phyloP scores from a whole-genome alignment of 2,329 filamentous ascomycete genomes.

The Penicillium hesseltinei region DNA sequence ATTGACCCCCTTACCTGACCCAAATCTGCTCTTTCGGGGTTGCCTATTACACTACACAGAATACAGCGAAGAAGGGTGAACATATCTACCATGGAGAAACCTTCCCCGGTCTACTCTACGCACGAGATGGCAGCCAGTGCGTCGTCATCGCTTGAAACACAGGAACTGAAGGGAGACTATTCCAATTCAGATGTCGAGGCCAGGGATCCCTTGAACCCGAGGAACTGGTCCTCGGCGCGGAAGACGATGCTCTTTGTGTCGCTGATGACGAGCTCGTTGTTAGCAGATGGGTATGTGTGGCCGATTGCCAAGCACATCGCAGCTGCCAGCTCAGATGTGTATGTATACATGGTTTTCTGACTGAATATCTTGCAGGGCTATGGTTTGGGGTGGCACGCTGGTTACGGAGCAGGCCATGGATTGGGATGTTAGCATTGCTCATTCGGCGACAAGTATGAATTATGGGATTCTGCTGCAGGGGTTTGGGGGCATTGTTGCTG shows the following conservation, averaged over 20 bases:
- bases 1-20: background rate
- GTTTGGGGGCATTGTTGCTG: conserved; percentile 39
- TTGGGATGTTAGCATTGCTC: conserved; percentile 33
- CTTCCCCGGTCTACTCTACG: background rate
- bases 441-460: conserved; percentile 41
- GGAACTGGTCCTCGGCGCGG: conserved; percentile 29
- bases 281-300: conserved; percentile 35
- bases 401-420: conserved; percentile 39
- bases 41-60: background rate
- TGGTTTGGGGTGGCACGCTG: conserved; percentile 44
- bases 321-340: background rate
- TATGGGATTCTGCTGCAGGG: conserved; percentile 42
- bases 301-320: background rate
- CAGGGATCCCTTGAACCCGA: conserved; percentile 25
- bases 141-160: conserved; percentile 9
- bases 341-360: background rate
- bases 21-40: background rate
- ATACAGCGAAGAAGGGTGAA: background rate
- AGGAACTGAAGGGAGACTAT: conserved; percentile 4
- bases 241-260: conserved; percentile 36
- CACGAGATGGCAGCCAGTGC: conserved; percentile 12
- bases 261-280: conserved; percentile 36
- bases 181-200: background rate
- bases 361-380: conserved; percentile 25
- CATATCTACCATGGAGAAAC: conserved; percentile 15